These are phyloP conservation scores for Fusarium tupiense DNA, from an alignment of 2,329 filamentous ascomycete species.

Conservation along the genomic window DNA sequence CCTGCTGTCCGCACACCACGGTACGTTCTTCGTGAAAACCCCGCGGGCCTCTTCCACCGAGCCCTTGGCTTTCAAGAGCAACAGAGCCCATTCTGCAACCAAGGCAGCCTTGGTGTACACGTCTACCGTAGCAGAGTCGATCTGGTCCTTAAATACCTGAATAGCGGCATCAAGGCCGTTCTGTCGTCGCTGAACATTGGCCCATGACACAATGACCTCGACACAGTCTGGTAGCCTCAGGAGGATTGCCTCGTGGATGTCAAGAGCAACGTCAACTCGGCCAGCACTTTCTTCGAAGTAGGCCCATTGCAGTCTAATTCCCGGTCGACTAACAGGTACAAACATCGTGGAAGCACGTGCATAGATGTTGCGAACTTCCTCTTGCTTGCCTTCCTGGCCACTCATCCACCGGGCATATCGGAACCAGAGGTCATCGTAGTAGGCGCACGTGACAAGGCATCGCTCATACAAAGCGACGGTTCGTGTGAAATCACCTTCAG, in stretches of 20 bases:
- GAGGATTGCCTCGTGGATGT: conserved; percentile 85
- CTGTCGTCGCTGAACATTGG: conserved; percentile 86
- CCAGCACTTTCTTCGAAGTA: conserved; percentile 91
- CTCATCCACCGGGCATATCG: conserved; percentile 97
- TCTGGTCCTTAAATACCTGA: conserved; percentile 81
- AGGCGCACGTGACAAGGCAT: conserved; percentile 89
- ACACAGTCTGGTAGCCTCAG: conserved; percentile 80
- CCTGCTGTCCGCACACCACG: conserved; percentile 85
- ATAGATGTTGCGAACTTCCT: conserved; percentile 93
- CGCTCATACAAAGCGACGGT: conserved; percentile 90
- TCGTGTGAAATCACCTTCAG: conserved; percentile 79
- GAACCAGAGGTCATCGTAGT: conserved; percentile 98
- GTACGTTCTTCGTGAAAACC: conserved; percentile 82
- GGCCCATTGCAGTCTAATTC: conserved; percentile 88
- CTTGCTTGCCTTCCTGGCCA: conserved; percentile 80
- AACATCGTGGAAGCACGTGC: conserved; percentile 85
- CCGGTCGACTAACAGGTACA: conserved; percentile 85
- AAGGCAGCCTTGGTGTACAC: conserved; percentile 86
- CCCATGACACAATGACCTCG: conserved; percentile 88
- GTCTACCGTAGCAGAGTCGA: conserved; percentile 77
- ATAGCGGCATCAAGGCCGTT: conserved; percentile 86
- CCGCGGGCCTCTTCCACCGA: conserved; percentile 82
- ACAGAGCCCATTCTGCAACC: conserved; percentile 85
- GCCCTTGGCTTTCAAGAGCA: conserved; percentile 89
- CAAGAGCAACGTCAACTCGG: conserved; percentile 79